Percentiles rank a stretch among this genome's conserved stretches.
phyloP scores from a whole-genome alignment of 2,329 filamentous ascomycete species.

The Colletotrichum lupini region DNA sequence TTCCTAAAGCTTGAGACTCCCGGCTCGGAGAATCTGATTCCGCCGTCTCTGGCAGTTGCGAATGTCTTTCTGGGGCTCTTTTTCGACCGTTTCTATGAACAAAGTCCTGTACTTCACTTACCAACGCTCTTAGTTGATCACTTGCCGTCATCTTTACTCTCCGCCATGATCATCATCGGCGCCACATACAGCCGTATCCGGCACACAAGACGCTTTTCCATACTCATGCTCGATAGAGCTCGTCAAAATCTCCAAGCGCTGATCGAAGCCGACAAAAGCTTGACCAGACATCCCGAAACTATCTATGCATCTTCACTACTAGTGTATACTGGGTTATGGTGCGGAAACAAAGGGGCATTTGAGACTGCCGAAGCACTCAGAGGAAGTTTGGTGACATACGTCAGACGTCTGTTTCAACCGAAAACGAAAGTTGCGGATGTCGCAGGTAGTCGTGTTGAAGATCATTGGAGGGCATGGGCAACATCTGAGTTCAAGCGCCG shows the following conservation, averaged over 20 bases:
- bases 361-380: conserved; percentile 17
- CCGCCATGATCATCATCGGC: conserved; percentile 11
- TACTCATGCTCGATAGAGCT: not conserved
- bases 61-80: conserved; percentile 20
- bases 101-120: conserved; percentile 20
- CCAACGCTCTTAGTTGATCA: not conserved
- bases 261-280: not conserved
- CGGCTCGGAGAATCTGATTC: not conserved
- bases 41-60: not conserved
- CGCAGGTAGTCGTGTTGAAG: not conserved
- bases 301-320: conserved; percentile 17
- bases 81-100: not conserved
- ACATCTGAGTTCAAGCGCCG: not conserved
- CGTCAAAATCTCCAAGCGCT: not conserved
- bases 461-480: not conserved
- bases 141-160: not conserved
- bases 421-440: not conserved
- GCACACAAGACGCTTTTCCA: conserved; percentile 2
- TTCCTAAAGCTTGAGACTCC: not conserved
- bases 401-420: not conserved
- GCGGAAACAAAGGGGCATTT: conserved; percentile 23
- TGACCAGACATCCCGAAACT: not conserved
- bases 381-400: conserved; percentile 13
- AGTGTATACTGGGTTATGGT: conserved; percentile 19
- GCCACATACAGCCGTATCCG: conserved; percentile 17